Evolutionary conservation across 2,329 filamentous ascomycete species (phyloP), one percentile per base, ranked within the genome.

Genomic region (Penicillium brevicompactum): DNA sequence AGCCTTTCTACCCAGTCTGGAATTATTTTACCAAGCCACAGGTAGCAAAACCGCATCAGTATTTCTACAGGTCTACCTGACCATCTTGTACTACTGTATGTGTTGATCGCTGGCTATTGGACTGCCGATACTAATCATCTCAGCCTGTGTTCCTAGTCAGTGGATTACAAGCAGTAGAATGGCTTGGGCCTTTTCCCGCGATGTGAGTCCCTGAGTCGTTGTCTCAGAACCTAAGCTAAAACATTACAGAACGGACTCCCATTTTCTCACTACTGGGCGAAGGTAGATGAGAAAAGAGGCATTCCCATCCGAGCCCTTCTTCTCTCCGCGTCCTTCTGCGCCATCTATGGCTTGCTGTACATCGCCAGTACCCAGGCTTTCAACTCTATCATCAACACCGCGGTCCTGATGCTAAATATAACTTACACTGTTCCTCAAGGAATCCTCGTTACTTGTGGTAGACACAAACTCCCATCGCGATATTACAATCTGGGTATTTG

Each of bases 121-220:
- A 18, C 18, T 18, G 11, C 30, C 30, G 30, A 4, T 34, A 11
- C 31, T 34, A 34, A 34, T 14, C 5, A 10, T 34, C 10, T 11
- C 43, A 66, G 63, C 64, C 1, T 64, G 57, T 21, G 55, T 72
- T 13, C 67, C 64, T 9, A 59, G 59, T 31, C 64, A 71, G 51
- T 72, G 66, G 68, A 60, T 72, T n/a, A 69, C 67, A 2, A 62
- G 60, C 34, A 67, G 70, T 21, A 65, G 70, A 5, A 56, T 72
- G 13, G 59, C 69, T 2, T 73, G 70, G 70, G 70, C 70, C 1
- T 73, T 71, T 51, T 61, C 70, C 6, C 58, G 70, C 24, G 70
- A 73, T 51, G 67, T 67, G 66, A 2, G 47, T 67, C 5, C 68
- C 60, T 14, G 5, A 34, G 3, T 7, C 10, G 3, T 64, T 46